Evolutionary conservation across 2,329 filamentous ascomycete genomes (phyloP).

Genomic region (Pseudopithomyces chartarum): DNA sequence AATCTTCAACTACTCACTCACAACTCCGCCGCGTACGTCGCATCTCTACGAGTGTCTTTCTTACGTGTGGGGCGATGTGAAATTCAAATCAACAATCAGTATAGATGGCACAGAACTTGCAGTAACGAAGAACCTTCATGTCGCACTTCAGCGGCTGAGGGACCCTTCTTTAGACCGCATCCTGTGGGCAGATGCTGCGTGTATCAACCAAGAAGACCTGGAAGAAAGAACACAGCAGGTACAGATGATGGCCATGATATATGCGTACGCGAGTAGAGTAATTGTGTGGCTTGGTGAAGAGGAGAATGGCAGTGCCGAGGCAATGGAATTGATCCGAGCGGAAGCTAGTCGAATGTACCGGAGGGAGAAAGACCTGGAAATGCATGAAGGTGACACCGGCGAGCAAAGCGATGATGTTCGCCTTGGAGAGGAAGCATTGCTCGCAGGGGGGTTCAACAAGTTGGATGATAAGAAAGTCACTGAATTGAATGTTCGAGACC

Average conservation of each 20-base stretch:
- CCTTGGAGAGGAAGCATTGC: not conserved
- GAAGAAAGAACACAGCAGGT: constrained; percentile 18
- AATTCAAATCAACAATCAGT: not conserved
- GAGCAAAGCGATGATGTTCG: not conserved
- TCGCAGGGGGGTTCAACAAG: not conserved
- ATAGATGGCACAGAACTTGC: constrained; percentile 1
- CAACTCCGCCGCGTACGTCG: not conserved
- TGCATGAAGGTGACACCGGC: not conserved
- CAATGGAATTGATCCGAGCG: not conserved
- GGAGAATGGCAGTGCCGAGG: not conserved
- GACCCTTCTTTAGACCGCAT: not conserved
- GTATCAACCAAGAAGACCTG: constrained; percentile 19
- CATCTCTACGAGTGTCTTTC: constrained; percentile 6
- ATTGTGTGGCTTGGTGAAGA: constrained; percentile 18
- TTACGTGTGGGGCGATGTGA: not conserved
- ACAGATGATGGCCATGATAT: constrained; percentile 13
- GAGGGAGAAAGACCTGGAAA: not conserved
- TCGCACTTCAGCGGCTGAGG: constrained; percentile 8
- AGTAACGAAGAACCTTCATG: constrained; percentile 7
- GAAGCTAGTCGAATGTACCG: not conserved
- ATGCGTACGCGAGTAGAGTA: constrained; percentile 11
- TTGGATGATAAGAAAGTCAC: not conserved
- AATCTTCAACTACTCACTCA: constrained; percentile 7
- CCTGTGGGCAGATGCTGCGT: constrained; percentile 20
- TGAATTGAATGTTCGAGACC: not conserved